Evolutionary conservation across 2,329 filamentous ascomycete species (phyloP), one percentile per base, ranked within the genome.

Genomic region (Clarireedia paspali): DNA sequence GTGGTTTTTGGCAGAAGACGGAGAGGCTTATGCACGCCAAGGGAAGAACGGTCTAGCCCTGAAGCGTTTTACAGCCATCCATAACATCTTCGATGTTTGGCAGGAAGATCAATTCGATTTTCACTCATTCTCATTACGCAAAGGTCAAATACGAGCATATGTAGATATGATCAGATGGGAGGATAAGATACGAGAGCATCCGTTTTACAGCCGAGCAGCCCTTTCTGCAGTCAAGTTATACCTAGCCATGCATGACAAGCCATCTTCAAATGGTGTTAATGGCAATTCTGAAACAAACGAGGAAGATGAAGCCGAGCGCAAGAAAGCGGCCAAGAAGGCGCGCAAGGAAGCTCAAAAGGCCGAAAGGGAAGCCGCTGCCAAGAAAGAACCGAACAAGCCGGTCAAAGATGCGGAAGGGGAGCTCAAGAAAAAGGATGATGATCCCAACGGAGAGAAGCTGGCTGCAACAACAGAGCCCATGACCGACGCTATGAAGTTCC

Each of bases 91-190:
- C 67, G 92, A 97, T 63, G 84, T 90, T 20, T 99, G 94, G 94
- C 88, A 95, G 69, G 95, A 99, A 70, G 94, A 99, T 66, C 94
- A 99, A 68, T 96, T 97, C 66, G 94, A 99, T 70, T 99, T 99
- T 77, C 95, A 99, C 77, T 90, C 84, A 70, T 99, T 99, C 73
- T 96, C 91, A 20, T 77, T 99, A n/a, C 81, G 94, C 20, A 99
- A 97, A 72, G 95, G 95, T 14, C 92, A 96, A 77, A 89, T 97
- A 59, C 81, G 92, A 56, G 89, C 94, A 1, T 99, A 99, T 69
- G 77, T 99, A 42, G 91, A 96, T 65, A 96, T 99, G 90, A 79
- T 99, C 47, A 83, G 88, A 64, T 99, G 94, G 95, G 92, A 97
- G 70, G 91, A 99, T 68, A 83, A 85, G 59, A 74, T 97, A 46